Percentiles rank a stretch among this genome's conserved stretches.
phyloP scores from a whole-genome alignment of 208 protist species.

The Crithidia sp. region DNA sequence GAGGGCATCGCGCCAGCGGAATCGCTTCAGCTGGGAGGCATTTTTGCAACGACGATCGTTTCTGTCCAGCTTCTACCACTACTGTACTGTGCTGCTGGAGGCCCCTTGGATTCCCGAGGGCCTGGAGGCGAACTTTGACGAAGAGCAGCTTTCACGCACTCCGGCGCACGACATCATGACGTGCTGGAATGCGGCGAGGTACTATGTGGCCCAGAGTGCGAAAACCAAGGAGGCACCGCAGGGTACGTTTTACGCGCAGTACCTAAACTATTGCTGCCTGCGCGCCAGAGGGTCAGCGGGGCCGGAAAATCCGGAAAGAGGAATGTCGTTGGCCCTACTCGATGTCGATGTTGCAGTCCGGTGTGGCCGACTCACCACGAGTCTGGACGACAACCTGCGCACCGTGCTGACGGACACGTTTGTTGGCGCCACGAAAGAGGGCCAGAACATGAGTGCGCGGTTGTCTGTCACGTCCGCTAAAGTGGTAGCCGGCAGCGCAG shows the following conservation, averaged over 20 bases:
- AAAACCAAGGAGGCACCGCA: background rate
- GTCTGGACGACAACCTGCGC: conserved; percentile 14
- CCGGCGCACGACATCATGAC: conserved; percentile 27
- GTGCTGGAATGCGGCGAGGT: conserved; percentile 31
- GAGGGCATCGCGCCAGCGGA: conserved; percentile 11
- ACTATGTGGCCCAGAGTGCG: conserved; percentile 21
- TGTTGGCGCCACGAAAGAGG: background rate
- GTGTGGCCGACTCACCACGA: conserved; percentile 10
- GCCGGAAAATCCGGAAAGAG: background rate
- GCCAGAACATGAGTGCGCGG: conserved; percentile 2
- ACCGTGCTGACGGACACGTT: background rate
- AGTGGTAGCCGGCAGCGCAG: conserved; percentile 12
- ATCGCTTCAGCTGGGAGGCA: conserved; percentile 29
- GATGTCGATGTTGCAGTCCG: conserved; percentile 15
- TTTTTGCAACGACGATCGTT: conserved; percentile 29
- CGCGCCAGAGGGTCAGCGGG: background rate
- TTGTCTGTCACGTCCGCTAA: conserved; percentile 5
- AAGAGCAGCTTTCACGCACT: conserved; percentile 17
- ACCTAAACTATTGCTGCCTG: conserved; percentile 9
- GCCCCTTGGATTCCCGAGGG: conserved; percentile 32
- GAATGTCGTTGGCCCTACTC: background rate
- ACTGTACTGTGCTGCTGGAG: conserved; percentile 19
- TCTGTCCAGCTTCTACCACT: conserved; percentile 18
- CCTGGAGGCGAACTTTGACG: background rate
- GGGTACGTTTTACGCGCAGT: conserved; percentile 23